phyloP scores from a whole-genome alignment of 176 grass and related monocot genomes.

The Zea mays region DNA sequence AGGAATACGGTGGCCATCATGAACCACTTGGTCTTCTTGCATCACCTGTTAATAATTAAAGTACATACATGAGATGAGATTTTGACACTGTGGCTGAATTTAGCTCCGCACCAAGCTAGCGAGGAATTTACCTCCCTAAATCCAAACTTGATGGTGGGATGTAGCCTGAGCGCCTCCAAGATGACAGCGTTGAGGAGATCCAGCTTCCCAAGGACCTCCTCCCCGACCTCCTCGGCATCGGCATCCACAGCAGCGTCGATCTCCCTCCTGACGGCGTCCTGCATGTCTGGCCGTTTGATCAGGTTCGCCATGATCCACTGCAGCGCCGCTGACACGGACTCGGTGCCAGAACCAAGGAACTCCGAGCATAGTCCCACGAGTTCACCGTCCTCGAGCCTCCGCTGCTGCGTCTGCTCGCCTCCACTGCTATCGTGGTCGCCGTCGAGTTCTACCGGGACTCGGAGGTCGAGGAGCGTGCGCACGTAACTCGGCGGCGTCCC shows the following conservation, averaged over 20 bases:
- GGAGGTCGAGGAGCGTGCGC: not conserved
- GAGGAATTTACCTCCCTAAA: not conserved
- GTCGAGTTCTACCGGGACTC: not conserved
- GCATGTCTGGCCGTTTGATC: not conserved
- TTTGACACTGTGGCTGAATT: too few relatives aligned
- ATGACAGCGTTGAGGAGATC: not conserved
- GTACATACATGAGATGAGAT: too few relatives aligned
- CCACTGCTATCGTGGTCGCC: fast-evolving
- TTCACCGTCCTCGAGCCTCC: not conserved
- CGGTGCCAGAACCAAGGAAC: not conserved
- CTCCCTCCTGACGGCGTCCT: not conserved
- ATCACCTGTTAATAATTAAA: too few relatives aligned
- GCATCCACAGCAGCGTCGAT: not conserved
- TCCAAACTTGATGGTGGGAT: not conserved
- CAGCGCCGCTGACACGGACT: not conserved
- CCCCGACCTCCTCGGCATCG: not conserved
- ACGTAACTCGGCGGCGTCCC: not conserved
- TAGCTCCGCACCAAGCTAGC: too few relatives aligned
- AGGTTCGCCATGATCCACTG: not conserved
- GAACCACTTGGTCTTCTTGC: too few relatives aligned
- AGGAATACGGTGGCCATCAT: too few relatives aligned
- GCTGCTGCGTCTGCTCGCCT: not conserved
- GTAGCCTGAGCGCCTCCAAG: not conserved
- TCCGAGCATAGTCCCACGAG: not conserved
- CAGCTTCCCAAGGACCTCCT: not conserved